A percentile compares a stretch with the other conserved stretches of the same genome.
Evolutionary conservation across 306 rosid genomes (phyloP).

Genomic region (Prinsepia uniflora): DNA sequence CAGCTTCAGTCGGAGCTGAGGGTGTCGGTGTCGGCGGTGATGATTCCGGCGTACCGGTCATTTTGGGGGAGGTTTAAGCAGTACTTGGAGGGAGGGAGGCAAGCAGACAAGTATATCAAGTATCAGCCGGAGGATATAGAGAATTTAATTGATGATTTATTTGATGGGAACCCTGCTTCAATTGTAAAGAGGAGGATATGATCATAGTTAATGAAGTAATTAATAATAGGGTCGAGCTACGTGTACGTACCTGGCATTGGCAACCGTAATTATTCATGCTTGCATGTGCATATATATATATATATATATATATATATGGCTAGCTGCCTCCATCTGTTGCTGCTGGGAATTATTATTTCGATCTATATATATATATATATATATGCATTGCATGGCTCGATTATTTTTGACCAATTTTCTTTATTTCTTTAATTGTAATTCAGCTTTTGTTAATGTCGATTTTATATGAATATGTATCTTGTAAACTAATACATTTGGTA

Average conservation of each 20-base stretch:
- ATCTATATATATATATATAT: no score
- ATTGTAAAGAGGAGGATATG: constrained; percentile 40
- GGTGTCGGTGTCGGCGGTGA: constrained; percentile 60
- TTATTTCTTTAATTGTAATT: neutral
- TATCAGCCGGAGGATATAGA: constrained; percentile 84
- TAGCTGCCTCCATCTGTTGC: no score
- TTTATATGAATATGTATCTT: neutral
- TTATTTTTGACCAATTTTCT: neutral
- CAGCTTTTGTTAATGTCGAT: neutral
- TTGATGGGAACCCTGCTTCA: constrained; percentile 50
- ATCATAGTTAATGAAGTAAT: neutral
- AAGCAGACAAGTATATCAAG: constrained; percentile 64
- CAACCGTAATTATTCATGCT: neutral
- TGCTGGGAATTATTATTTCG: neutral
- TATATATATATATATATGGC: no score
- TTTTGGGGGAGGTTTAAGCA: constrained; percentile 74
- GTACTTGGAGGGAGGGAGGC: constrained; percentile 54
- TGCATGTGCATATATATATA: neutral
- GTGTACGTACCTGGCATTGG: neutral
- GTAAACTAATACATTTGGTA: no score
- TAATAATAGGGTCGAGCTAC: neutral
- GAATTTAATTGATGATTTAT: constrained; percentile 56
- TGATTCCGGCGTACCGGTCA: constrained; percentile 76
- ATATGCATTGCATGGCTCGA: neutral
- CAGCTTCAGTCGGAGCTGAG: constrained; percentile 80